Evolutionary conservation across 2,329 filamentous ascomycete genomes (phyloP).

Genomic region (Zalaria sp.): DNA sequence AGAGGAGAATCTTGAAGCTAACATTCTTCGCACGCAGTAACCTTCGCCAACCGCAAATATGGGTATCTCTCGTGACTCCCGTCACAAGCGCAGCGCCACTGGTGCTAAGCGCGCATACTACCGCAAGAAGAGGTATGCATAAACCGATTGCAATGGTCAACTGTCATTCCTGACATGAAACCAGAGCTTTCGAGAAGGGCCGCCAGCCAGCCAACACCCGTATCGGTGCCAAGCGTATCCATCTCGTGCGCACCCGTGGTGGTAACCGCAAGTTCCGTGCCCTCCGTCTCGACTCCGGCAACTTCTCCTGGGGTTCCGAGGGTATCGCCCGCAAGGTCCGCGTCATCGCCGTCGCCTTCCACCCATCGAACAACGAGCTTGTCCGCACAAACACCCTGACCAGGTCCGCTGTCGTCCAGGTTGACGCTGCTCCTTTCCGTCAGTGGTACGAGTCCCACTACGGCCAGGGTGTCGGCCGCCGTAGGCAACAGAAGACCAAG

Average conservation of each 20-base stretch:
- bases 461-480: slow-evolving; percentile 76
- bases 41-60: slow-evolving; percentile 37
- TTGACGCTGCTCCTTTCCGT: slow-evolving; percentile 97
- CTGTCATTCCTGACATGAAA: slow-evolving; percentile 43
- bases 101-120: slow-evolving; percentile 69
- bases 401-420: slow-evolving; percentile 95
- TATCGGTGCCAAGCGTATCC: slow-evolving; percentile 94
- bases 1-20: neutral
- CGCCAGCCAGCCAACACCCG: slow-evolving; percentile 99
- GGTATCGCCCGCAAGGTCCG: slow-evolving; percentile 97
- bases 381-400: slow-evolving; percentile 99
- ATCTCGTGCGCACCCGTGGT: slow-evolving; percentile 92
- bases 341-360: slow-evolving; percentile 96
- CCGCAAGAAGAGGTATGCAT: slow-evolving; percentile 46
- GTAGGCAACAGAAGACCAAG: slow-evolving; percentile 66
- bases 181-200: slow-evolving; percentile 99
- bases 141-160: slow-evolving; percentile 47
- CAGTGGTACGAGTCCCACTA: slow-evolving; percentile 99
- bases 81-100: slow-evolving; percentile 98
- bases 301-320: slow-evolving; percentile 99
- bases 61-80: slow-evolving; percentile 98
- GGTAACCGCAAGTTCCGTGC: slow-evolving; percentile 99
- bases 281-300: slow-evolving; percentile 94
- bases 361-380: slow-evolving; percentile 99
- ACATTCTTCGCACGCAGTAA: slow-evolving; percentile 9